phyloP scores from a whole-genome alignment of 176 grass and related monocot species.

The Guadua angustifolia region DNA sequence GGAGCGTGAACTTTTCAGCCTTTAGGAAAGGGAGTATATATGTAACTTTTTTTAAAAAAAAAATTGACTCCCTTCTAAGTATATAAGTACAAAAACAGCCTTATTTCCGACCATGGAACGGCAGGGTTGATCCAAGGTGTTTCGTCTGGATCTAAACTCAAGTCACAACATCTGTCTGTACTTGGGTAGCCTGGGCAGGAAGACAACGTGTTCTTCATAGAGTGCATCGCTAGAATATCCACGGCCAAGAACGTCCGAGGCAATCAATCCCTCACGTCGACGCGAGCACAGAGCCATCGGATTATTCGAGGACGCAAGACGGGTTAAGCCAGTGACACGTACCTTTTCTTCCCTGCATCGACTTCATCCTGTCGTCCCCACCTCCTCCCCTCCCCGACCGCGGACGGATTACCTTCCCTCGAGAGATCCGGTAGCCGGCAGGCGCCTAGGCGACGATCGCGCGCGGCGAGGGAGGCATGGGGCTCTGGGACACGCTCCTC shows the following conservation, averaged over 20 bases:
- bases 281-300: not conserved
- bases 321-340: not conserved
- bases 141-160: not conserved
- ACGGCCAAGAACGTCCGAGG: not conserved
- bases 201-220: not conserved
- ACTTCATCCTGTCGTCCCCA: not conserved
- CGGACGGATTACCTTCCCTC: slow-evolving; percentile 38
- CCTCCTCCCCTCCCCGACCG: slow-evolving; percentile 10
- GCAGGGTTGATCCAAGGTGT: no score
- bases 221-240: not conserved
- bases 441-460: slow-evolving; percentile 16
- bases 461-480: slow-evolving; percentile 55
- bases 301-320: not conserved
- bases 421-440: slow-evolving; percentile 37
- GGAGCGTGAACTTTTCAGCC: no score
- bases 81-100: no score
- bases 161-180: no score
- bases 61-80: no score
- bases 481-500: slow-evolving; percentile 85
- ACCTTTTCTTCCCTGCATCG: no score
- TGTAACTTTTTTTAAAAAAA: no score
- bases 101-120: no score
- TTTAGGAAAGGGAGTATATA: no score
- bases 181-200: not conserved
- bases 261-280: not conserved